These are phyloP conservation scores for Geotrichum ghanense DNA, from an alignment of 805 yeast genomes.

Conservation along the genomic window DNA sequence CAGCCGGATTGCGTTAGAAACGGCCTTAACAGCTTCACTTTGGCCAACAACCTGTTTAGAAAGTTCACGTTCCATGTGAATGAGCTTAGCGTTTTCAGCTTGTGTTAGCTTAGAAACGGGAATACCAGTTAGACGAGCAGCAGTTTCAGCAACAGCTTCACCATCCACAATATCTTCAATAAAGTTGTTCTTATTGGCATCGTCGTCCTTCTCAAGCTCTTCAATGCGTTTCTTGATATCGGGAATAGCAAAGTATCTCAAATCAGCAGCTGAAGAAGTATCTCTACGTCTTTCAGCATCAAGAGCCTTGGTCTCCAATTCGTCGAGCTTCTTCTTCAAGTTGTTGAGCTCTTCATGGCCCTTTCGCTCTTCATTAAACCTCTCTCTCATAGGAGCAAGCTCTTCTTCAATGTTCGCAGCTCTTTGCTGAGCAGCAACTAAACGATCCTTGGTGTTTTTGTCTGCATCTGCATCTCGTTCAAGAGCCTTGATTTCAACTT, in stretches of 20 bases:
- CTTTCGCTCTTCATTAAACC: constrained; percentile 75
- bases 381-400: constrained; percentile 71
- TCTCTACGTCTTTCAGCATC: constrained; percentile 98
- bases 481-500: constrained; percentile 92
- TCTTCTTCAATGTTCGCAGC: constrained; percentile 79
- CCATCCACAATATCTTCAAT: constrained; percentile 84
- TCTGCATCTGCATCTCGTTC: constrained; percentile 91
- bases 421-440: constrained; percentile 64
- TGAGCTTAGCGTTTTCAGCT: constrained; percentile 87
- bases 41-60: constrained; percentile 87
- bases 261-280: constrained; percentile 87
- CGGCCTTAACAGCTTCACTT: constrained; percentile 90
- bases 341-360: constrained; percentile 86
- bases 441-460: constrained; percentile 69
- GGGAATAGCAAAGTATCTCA: constrained; percentile 95
- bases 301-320: constrained; percentile 79
- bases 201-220: constrained; percentile 63
- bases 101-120: constrained; percentile 92
- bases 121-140: constrained; percentile 92
- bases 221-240: constrained; percentile 69
- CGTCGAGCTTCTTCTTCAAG: constrained; percentile 85
- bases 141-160: constrained; percentile 92
- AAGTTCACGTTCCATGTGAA: constrained; percentile 85
- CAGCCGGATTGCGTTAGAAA: constrained; percentile 86
- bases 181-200: constrained; percentile 45